Base-by-base conservation (phyloP, 2,329 filamentous ascomycete genomes). In the Aspergillus novoparasiticus region DNA sequence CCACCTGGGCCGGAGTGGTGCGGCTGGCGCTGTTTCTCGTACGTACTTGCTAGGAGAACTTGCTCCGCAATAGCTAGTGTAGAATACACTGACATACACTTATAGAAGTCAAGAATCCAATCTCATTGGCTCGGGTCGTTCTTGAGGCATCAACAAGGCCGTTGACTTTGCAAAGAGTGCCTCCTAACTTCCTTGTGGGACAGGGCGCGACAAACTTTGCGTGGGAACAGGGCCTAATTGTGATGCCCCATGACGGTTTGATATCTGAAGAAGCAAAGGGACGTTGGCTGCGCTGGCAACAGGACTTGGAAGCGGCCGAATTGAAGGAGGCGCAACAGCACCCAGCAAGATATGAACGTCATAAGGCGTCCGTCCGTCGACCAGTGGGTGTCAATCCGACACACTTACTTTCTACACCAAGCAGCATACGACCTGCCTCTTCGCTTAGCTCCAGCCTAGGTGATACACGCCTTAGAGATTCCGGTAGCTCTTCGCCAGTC, bases 21-120 rank as follows among this genome's bases (percentile, higher is more conserved):
- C 93, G 48, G 96, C 93, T 68, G 96, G 95, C 68, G 94, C 95
- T 50, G 92, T 95, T 50, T 87, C 92, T 65, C 91, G 94, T 97
- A 82, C 76, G 92, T 67, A 57, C 28, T 43, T 43, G 59, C 51
- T 50, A 16, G 41, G 28, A 16, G 39, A 43, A 32, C 39, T 23
- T 45, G 21, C 21, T 32, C 30, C 30, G 41, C n/a, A 11, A 23
- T 30, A 19, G 48, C 28, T 34, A 34, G 19, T 34, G 28, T 21
- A 3, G 19, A 19, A 51, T 32, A 51, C 9, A 51, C 59, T 68
- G 41, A 63, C 34, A 11, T 12, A 36, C 11, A 43, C 8, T 16
- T 23, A 6, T 56, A 76, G 75, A 72, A 57, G 89, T 99, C 75
- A 94, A 91, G 70, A 99, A 99, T 70, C 95, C 95, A 0, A 94